phyloP scores from a whole-genome alignment of 202 grass and related monocot species.

The Setaria viridis region DNA sequence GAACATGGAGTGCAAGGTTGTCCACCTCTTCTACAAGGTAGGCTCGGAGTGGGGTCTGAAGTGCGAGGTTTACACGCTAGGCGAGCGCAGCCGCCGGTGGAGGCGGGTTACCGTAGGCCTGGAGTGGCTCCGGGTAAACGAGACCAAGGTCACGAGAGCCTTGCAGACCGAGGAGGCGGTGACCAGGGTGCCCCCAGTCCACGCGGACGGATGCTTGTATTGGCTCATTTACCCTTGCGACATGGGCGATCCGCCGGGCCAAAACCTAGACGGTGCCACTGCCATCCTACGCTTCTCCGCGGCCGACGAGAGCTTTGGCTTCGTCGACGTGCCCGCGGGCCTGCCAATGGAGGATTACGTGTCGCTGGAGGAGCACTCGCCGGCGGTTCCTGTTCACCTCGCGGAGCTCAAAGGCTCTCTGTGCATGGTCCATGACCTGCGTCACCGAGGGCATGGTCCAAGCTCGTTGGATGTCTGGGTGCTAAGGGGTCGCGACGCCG shows the following conservation, averaged over 20 bases:
- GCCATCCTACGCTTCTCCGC: conserved; percentile 11
- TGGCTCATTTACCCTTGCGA: conserved; percentile 4
- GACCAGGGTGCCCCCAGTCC: conserved; percentile 21
- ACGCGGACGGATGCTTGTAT: conserved; percentile 4
- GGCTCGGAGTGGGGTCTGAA: accelerated
- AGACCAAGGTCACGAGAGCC: background rate
- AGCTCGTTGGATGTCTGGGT: conserved; percentile 25
- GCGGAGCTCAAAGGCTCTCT: conserved; percentile 24
- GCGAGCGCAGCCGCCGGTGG: background rate
- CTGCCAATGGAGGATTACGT: background rate
- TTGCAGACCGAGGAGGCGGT: background rate
- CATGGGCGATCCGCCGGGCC: too few relatives aligned
- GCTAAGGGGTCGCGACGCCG: background rate
- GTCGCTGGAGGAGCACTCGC: background rate
- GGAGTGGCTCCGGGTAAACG: too few relatives aligned
- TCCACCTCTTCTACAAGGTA: background rate
- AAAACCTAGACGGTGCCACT: background rate
- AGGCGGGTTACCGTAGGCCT: background rate
- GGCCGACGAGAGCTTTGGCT: background rate
- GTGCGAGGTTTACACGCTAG: conserved; percentile 25
- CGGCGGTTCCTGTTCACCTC: background rate
- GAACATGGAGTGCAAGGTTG: conserved; percentile 16
- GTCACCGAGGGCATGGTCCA: background rate
- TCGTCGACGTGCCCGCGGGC: background rate
- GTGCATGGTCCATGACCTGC: conserved; percentile 38